Conservation (phyloP, 306 rosid genomes). For the Canavalia ensiformis region DNA sequence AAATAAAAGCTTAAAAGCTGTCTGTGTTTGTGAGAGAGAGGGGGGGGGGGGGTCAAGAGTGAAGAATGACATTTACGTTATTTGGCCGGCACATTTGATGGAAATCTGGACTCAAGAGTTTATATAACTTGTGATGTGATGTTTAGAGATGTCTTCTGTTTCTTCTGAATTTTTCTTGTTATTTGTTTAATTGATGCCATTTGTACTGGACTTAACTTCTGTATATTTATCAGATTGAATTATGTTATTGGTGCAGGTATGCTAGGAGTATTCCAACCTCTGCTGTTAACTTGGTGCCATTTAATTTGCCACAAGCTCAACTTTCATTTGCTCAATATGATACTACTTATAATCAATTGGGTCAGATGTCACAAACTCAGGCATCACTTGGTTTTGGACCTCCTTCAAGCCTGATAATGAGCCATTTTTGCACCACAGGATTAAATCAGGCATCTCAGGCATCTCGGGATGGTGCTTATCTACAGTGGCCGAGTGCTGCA, state of each 20-base stretch:
- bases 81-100: slow-evolving; percentile 9
- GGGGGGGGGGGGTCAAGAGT: not conserved
- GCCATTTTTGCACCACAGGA: slow-evolving; percentile 69
- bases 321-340: slow-evolving; percentile 82
- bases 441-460: slow-evolving; percentile 57
- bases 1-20: slow-evolving; percentile 15
- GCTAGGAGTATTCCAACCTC: slow-evolving; percentile 72
- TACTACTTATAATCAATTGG: slow-evolving; percentile 65
- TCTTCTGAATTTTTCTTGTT: not conserved
- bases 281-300: slow-evolving; percentile 73
- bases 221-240: slow-evolving; percentile 30
- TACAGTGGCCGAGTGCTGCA: slow-evolving; percentile 87
- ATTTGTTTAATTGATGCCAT: not conserved
- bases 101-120: slow-evolving; percentile 5
- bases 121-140: not conserved
- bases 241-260: slow-evolving; percentile 63
- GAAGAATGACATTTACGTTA: slow-evolving; percentile 30
- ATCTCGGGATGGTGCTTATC: slow-evolving; percentile 69
- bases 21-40: not conserved
- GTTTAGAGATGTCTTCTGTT: slow-evolving; percentile 17
- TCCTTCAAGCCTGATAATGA: slow-evolving; percentile 62
- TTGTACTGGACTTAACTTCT: not conserved
- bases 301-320: slow-evolving; percentile 72
- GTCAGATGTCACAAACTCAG: slow-evolving; percentile 75
- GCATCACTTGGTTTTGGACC: slow-evolving; percentile 63